Evolutionary conservation across 2,329 filamentous ascomycete species (phyloP), one percentile per base, ranked within the genome.

Genomic region (Alternaria atra): DNA sequence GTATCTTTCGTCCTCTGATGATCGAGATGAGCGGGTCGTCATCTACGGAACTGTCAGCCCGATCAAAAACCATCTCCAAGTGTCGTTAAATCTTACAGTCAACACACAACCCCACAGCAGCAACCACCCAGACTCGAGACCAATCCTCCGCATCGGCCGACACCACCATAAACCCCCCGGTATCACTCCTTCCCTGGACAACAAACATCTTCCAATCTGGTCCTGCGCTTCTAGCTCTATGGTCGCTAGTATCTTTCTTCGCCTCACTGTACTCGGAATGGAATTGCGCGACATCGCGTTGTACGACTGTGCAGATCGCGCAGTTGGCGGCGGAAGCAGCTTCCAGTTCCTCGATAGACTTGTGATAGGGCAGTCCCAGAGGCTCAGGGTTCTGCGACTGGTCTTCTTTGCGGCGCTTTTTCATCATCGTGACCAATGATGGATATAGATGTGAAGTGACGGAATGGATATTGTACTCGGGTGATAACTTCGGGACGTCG

Each of bases 141-240:
- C 42, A 44, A n/a, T 15, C 13, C 23, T 44, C n/a, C 13, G 44
- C 3, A 34, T 48, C 44, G 27, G n/a, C 30, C 9, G 44, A 48
- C 7, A 48, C 44, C 15, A 48, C 44, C 44, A 48, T 48, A 12
- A 48, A 48, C 23, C 44, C 44, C 2, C 27, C 44, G 4, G 44
- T 48, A 13, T 48, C 44, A 23, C 27, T 27, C 30, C 12, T 17
- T 7, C 44, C 44, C 44, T 17, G 32, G 12, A 9, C 44, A 0
- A 48, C 15, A 17, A 25, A 48, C 44, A 48, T 48, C 44, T 48
- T 48, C 44, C 44, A 48, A 48, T 32, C 30, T 8, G 44, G 44
- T 34, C 44, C 44, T 20, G 12, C 44, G 15, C 42, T 27, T 27
- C 42, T 8, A 13, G 27, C 42, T 15, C 13, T 25, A n/a, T 25